These are phyloP conservation scores for Pseudocercospora fuligena DNA, from an alignment of 2,329 filamentous ascomycete genomes.

Conservation along the genomic window DNA sequence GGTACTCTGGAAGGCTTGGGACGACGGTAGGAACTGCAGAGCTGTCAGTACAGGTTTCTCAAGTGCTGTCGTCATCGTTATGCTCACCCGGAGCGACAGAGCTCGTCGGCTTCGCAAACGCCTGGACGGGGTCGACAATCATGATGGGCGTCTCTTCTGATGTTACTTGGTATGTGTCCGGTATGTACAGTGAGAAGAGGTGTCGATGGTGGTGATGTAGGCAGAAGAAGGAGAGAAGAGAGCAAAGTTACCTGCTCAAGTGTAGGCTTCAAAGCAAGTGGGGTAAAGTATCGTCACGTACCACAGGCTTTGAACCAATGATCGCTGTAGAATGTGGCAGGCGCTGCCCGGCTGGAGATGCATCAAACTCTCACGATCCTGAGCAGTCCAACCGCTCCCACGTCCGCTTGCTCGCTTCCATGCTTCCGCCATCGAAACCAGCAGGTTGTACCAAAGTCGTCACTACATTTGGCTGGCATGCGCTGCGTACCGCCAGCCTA, in stretches of 20 bases:
- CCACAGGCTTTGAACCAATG: background rate
- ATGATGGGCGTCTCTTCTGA: conserved; percentile 27
- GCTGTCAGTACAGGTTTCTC: conserved; percentile 19
- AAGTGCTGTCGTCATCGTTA: conserved; percentile 9
- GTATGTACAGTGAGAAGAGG: conserved; percentile 12
- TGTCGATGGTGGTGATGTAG: conserved; percentile 10
- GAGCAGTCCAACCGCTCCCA: background rate
- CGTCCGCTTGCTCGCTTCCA: conserved; percentile 6
- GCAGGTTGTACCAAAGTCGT: background rate
- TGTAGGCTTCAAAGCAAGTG: conserved; percentile 6
- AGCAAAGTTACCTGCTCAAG: background rate
- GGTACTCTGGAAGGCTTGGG: conserved; percentile 48
- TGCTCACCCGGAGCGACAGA: conserved; percentile 20
- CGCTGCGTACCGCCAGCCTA: background rate
- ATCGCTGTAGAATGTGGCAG: background rate
- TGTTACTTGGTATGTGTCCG: background rate
- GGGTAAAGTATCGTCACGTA: conserved; percentile 10
- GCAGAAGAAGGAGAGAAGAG: conserved; percentile 14
- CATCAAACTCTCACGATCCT: conserved; percentile 7
- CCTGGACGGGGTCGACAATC: conserved; percentile 54
- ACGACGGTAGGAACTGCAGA: conserved; percentile 50
- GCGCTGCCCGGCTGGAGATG: conserved; percentile 3
- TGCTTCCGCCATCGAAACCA: background rate
- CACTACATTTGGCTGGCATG: background rate
- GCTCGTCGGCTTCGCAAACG: conserved; percentile 42